A percentile compares a stretch with the other conserved stretches of the same genome.
These are phyloP conservation scores for Jatropha podagrica DNA, from an alignment of 441 rosid species.

Conservation along the genomic window DNA sequence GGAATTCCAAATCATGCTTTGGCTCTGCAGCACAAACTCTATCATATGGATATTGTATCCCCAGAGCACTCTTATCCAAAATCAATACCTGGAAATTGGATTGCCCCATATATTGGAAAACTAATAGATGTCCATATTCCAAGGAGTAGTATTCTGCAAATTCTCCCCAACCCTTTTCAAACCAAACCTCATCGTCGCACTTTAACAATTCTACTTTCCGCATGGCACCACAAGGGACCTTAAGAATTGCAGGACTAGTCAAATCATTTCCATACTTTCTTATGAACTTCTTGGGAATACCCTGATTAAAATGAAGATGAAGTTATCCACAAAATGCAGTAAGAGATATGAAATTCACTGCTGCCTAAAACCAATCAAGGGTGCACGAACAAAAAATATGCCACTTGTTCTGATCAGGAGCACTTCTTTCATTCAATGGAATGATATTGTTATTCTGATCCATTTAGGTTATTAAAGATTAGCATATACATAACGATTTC, in stretches of 20 bases:
- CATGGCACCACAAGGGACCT: conserved; percentile 17
- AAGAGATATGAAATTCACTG: not conserved
- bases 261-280: not conserved
- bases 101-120: conserved; percentile 31
- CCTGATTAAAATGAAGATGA: not conserved
- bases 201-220: conserved; percentile 25
- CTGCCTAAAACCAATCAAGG: no score
- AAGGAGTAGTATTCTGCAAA: conserved; percentile 38
- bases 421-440: no score
- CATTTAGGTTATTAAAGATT: no score
- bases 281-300: conserved; percentile 14
- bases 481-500: no score
- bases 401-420: no score
- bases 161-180: conserved; percentile 28
- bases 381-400: no score
- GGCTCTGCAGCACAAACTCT: not conserved
- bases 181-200: conserved; percentile 18
- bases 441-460: no score
- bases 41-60: not conserved
- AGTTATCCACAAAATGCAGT: not conserved
- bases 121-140: conserved; percentile 27
- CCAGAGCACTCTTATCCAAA: conserved; percentile 23
- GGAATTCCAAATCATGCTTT: not conserved
- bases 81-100: conserved; percentile 30
- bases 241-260: not conserved